Evolutionary conservation across 176 grass and related monocot genomes (phyloP), one percentile per base, ranked within the genome.

Genomic region (Pharus latifolius): DNA sequence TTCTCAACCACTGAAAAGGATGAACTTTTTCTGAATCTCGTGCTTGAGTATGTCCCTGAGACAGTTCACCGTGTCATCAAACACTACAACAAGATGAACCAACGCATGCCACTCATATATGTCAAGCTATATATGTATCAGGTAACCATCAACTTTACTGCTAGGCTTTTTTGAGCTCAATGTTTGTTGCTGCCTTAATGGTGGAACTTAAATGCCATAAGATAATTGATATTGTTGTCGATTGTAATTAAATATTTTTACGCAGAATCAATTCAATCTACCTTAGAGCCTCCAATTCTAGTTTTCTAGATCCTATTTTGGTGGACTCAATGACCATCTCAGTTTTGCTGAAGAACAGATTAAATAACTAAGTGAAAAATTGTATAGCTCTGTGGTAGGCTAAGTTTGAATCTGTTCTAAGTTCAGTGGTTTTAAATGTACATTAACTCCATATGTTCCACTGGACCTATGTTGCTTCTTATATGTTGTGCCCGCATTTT

Each of bases 1-100:
- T 92, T 92, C 75, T 92, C 88, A 41, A 92, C 84, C 19, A 88
- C 84, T 60, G 88, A 92, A 52, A 88, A 88, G 74, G 88, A 92
- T 6, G 80, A 88, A 64, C 77, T 84, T 41, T 88, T 81, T 73
- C 80, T 88, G 17, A 92, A 92, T 63, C 62, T 92, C 45, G 88
- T 92, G 4, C 77, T 92, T 31, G 84, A 91, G 52, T 91, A 84
- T 84, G 88, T 92, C 20, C 88, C 88, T 37, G 88, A 92, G 67
- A 87, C 77, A 50, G 77, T 92, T 67, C 76, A 92, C 56, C 72
- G 88, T 69, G 84, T 92, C 53, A 88, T 88, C 53, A 88, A 73
- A 51, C 88, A 92, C 56, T 82, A 87, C 67, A 92, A 84, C 80
- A 88, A 84, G 77, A 92, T 92, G 84, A 80, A 83, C 57, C 84